phyloP scores from a whole-genome alignment of 768 basidiomycete genomes.

The Suillus variegatus region DNA sequence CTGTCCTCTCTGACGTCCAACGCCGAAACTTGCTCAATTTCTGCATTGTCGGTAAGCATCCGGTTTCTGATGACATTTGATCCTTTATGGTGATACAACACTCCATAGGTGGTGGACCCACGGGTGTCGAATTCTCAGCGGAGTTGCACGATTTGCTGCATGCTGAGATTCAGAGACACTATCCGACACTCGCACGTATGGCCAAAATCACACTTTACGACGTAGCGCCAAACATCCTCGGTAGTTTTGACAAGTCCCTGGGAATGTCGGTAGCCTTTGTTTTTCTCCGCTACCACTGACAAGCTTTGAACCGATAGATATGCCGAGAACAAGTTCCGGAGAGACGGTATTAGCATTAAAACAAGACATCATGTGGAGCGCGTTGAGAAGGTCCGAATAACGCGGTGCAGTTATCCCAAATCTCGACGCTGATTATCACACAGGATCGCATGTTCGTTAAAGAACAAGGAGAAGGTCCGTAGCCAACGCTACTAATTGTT shows the following conservation, averaged over 20 bases:
- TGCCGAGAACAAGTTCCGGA: conserved; percentile 66
- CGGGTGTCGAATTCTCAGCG: conserved; percentile 82
- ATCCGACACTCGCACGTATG: conserved; percentile 61
- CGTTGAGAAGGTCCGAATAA: conserved; percentile 53
- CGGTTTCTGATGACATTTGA: conserved; percentile 1
- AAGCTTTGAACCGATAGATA: conserved; percentile 42
- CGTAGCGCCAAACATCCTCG: conserved; percentile 76
- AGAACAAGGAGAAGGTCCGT: conserved; percentile 68
- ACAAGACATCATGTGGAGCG: conserved; percentile 74
- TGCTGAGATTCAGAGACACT: conserved; percentile 61
- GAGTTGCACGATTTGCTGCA: conserved; percentile 79
- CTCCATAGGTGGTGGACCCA: conserved; percentile 65
- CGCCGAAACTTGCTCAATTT: conserved; percentile 79
- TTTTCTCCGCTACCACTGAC: conserved; percentile 8
- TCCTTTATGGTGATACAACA: conserved; percentile 4
- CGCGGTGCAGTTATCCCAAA: neutral
- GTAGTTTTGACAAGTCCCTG: conserved; percentile 69
- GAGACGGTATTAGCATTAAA: conserved; percentile 73
- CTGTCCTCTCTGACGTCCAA: conserved; percentile 71
- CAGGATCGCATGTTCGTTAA: conserved; percentile 70
- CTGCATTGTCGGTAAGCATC: conserved; percentile 72
- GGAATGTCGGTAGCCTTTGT: conserved; percentile 44
- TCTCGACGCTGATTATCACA: neutral
- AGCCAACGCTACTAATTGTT: conserved; percentile 8
- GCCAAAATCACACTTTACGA: conserved; percentile 81